Evolutionary conservation across 176 grass and related monocot genomes (phyloP).

Genomic region (Calamus simplicifolius): DNA sequence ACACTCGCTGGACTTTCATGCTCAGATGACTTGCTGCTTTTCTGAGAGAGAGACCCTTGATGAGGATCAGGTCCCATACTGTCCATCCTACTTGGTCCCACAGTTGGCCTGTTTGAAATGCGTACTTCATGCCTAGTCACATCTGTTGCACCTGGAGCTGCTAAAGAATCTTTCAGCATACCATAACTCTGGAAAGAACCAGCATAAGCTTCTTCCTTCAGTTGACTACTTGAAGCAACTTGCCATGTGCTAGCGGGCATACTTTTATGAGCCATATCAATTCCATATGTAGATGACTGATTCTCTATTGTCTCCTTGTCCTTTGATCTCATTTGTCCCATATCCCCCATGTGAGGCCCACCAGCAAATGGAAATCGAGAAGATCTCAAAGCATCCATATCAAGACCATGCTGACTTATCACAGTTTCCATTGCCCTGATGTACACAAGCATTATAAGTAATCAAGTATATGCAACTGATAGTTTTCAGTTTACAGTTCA

Average conservation of each 20-base stretch:
- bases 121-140: slow-evolving; percentile 37
- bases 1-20: slow-evolving; percentile 63
- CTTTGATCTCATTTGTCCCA: slow-evolving; percentile 49
- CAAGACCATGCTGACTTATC: slow-evolving; percentile 86
- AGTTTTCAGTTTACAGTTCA: too few species aligned
- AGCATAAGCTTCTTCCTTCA: slow-evolving; percentile 20
- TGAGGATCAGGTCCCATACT: slow-evolving; percentile 42
- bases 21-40: slow-evolving; percentile 56
- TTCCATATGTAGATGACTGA: slow-evolving; percentile 41
- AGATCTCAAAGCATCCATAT: slow-evolving; percentile 76
- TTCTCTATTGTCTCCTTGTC: slow-evolving; percentile 62
- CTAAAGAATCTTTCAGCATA: slow-evolving; percentile 22
- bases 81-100: slow-evolving; percentile 45
- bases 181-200: slow-evolving; percentile 18
- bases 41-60: slow-evolving; percentile 65
- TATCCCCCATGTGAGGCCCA: slow-evolving; percentile 46
- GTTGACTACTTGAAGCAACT: slow-evolving; percentile 50
- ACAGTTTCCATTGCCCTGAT: slow-evolving; percentile 95
- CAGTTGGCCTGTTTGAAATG: slow-evolving; percentile 25
- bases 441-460: background rate
- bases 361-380: slow-evolving; percentile 59
- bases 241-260: slow-evolving; percentile 53
- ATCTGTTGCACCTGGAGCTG: slow-evolving; percentile 37
- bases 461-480: too few species aligned
- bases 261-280: slow-evolving; percentile 46